Base-by-base conservation (phyloP, 2,329 filamentous ascomycete genomes). In the Boeremia exigua region DNA sequence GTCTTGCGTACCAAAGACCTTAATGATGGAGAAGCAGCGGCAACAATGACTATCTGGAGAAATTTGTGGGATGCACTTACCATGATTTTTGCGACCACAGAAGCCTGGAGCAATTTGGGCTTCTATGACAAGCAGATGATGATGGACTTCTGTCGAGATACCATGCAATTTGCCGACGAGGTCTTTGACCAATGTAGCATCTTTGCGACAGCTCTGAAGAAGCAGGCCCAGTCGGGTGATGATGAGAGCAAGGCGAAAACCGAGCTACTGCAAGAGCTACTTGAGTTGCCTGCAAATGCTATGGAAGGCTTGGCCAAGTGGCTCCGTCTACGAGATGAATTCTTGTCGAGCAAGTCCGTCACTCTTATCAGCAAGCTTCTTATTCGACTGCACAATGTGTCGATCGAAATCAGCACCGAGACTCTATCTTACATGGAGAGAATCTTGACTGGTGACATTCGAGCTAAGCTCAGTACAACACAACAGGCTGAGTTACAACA, bases 111-210 rank as follows among this genome's bases (percentile, higher is more conserved):
- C 61, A 77, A 78, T 40, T 80, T 85, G 12, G 84, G 84, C 4
- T 86, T 91, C 55, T 88, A 94, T 46, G 63, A 73, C 29, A 95
- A 92, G 71, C 77, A 81, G 17, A 81, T 86, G 49, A 93, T 99
- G 91, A 88, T 92, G 67, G 88, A 96, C 54, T 97, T 98, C 68
- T 97, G 93, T 71, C 88, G 95, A 62, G 92, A 96, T 70, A 90
- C 91, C 12, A 99, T 99, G 86, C 92, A 98, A 67, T 90, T 96
- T 69, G 93, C 94, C 0, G 91, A 96, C 69, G 84, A 85, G 32
- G 82, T 96, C 1, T 90, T 98, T 69, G 88, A 91, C 36, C 88
- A 96, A 65, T 95, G 96, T 72, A 88, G 87, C 46, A 84, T 97
- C 55, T 87, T 99, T 60, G 86, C 91, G 2, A 89, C 88, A 40